These are phyloP conservation scores for Thuidium tamariscinum DNA, from an alignment of 225 moss, liverwort and hornwort genomes.

Conservation along the genomic window DNA sequence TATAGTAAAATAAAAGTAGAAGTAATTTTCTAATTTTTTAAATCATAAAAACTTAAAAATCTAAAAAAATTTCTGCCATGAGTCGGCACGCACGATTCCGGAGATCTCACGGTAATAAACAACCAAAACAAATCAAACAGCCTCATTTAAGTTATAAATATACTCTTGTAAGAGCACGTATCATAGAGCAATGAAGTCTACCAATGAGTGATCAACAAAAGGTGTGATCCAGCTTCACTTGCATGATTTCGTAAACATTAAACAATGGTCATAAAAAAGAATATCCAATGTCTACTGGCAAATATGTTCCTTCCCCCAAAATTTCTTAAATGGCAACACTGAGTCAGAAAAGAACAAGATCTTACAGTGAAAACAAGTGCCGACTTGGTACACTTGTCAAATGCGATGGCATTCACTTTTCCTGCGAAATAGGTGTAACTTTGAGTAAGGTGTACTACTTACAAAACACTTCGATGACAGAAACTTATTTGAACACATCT, in stretches of 20 bases:
- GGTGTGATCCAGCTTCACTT: background rate
- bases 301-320: background rate
- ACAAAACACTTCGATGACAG: background rate
- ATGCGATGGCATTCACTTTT: slow-evolving; percentile 94
- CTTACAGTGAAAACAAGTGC: slow-evolving; percentile 80
- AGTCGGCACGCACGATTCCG: background rate
- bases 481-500: background rate
- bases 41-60: background rate
- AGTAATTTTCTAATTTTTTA: background rate
- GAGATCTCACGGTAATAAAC: background rate
- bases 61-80: background rate
- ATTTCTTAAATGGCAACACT: background rate
- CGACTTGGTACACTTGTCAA: slow-evolving; percentile 79
- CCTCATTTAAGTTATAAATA: background rate
- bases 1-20: background rate
- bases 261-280: background rate
- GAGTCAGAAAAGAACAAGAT: background rate
- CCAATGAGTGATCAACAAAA: background rate
- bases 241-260: background rate
- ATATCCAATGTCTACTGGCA: background rate
- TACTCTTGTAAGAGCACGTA: background rate
- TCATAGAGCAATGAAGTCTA: background rate
- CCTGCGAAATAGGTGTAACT: slow-evolving; percentile 26
- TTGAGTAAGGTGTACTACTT: background rate
- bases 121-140: background rate